phyloP scores from a whole-genome alignment of 352 stramenopile species.

The Nothophytophthora sp. region DNA sequence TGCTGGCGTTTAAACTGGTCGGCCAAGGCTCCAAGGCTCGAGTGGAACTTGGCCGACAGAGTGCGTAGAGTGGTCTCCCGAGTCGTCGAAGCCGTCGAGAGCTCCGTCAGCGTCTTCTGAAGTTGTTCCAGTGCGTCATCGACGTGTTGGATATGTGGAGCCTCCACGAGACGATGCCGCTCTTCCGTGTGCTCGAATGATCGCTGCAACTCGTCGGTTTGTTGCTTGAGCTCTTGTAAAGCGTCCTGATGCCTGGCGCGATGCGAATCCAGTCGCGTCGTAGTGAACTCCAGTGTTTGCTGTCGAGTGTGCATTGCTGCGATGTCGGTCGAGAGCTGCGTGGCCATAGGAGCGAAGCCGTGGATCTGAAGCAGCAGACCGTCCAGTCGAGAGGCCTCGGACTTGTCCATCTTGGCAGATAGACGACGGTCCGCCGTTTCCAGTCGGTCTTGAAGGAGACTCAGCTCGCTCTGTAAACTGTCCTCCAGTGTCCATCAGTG shows the following conservation, averaged over 20 bases:
- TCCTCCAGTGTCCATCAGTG: too few relatives aligned
- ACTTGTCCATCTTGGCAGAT: conserved; percentile 69
- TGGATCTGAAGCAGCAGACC: conserved; percentile 56
- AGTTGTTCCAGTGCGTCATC: conserved; percentile 18
- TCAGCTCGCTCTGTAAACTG: conserved; percentile 54
- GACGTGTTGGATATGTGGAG: conserved; percentile 14
- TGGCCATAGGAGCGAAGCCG: conserved; percentile 43
- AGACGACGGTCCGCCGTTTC: conserved; percentile 43
- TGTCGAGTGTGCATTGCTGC: conserved; percentile 11
- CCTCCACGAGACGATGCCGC: conserved; percentile 9
- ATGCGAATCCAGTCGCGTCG: conserved; percentile 8
- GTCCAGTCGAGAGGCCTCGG: conserved; percentile 45
- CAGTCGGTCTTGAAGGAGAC: conserved; percentile 42
- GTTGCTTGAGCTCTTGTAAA: conserved; percentile 12
- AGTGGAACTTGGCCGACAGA: conserved; percentile 42
- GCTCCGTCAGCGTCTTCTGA: conserved; percentile 9
- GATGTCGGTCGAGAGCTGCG: conserved; percentile 29
- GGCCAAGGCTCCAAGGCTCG: conserved; percentile 14
- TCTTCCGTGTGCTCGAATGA: conserved; percentile 14
- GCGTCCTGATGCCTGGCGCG: conserved; percentile 3
- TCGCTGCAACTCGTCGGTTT: conserved; percentile 16
- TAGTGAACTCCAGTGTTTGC: conserved; percentile 3
- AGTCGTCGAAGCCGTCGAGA: conserved; percentile 17
- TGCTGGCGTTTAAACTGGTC: conserved; percentile 32
- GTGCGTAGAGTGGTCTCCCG: conserved; percentile 26